Conservation (phyloP, 2,329 filamentous ascomycete species). For the Neopestalotiopsis clavispora region DNA sequence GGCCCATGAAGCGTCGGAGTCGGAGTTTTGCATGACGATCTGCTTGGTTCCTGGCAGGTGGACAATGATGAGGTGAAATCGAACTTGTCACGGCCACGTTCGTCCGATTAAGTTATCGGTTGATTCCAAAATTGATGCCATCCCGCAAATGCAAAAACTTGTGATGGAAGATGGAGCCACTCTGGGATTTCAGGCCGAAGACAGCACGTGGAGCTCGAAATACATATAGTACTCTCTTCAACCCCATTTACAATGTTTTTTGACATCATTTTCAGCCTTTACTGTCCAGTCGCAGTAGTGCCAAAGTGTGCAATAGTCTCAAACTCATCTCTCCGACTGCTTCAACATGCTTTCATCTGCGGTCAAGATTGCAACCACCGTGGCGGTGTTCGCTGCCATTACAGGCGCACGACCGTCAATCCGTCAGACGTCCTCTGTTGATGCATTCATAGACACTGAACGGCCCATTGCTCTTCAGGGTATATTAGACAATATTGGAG, state of each 20-base stretch:
- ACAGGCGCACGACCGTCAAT: neutral
- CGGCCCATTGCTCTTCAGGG: constrained; percentile 53
- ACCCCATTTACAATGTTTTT: neutral
- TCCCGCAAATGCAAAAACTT: no score
- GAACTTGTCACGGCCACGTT: neutral
- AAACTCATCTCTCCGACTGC: neutral
- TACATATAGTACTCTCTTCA: neutral
- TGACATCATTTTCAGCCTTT: neutral
- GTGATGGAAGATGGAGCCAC: neutral
- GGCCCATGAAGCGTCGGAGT: constrained; percentile 5
- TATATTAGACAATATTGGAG: constrained; percentile 60
- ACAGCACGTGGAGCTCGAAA: neutral
- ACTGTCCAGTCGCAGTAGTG: neutral
- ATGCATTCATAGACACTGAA: constrained; percentile 47
- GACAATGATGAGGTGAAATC: neutral
- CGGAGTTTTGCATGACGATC: constrained; percentile 9
- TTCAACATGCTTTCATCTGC: neutral
- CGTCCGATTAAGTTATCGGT: neutral
- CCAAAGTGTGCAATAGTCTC: no score
- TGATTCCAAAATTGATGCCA: neutral
- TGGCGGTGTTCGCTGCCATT: neutral
- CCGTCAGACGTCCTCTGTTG: constrained; percentile 8
- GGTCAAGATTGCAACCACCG: neutral
- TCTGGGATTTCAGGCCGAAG: neutral
- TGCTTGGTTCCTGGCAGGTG: constrained; percentile 10